Evolutionary conservation across 2,329 filamentous ascomycete genomes (phyloP), one percentile per base, ranked within the genome.

Genomic region (Hyphodiscus sp.): DNA sequence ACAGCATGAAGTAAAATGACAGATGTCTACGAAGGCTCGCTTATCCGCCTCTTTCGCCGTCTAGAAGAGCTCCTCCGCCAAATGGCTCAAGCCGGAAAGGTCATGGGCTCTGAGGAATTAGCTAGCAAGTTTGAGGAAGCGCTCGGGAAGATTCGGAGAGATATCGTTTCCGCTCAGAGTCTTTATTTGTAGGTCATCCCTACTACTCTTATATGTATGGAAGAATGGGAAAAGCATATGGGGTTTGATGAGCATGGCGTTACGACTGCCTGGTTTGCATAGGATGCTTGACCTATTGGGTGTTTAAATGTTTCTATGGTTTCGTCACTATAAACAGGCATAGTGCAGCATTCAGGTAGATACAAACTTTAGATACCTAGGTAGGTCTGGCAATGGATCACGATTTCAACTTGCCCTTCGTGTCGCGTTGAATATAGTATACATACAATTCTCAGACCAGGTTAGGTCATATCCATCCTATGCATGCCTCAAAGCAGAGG

Each of bases 101-200:
- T 96, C 58, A 99, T 99, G 94, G 94, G 94, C 65, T 96, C 88
- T 69, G 90, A 95, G 56, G 94, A 97, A 65, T 76, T 99, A 53
- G 87, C 91, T 67, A 81, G 85, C 68, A 96, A 96, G 74, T 99
- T 99, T 68, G 91, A 96, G 66, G 81, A 84, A 62, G 87, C 89
- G 57, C 74, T 99, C 63, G 78, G 80, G 54, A 94, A 95, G 79
- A 87, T 97, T 51, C 82, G 89, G 70, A 81, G 94, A 66, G 94
- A 97, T 69, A 91, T 99, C 69, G 92, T 99, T 55, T 91, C 92
- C 20, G 90, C 92, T 47, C 91, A 96, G 75, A 95, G 88, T 64
- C 75, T 97, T 71, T 97, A 96, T 69, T 77, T 96, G 69, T 94
- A 83, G 73, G 41, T 44, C n/a, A 2, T 20, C 33, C 16, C 33